Percentiles rank a stretch among this genome's conserved stretches.
Conservation (phyloP, 2,329 filamentous ascomycete genomes). For the Trichoderma breve region DNA sequence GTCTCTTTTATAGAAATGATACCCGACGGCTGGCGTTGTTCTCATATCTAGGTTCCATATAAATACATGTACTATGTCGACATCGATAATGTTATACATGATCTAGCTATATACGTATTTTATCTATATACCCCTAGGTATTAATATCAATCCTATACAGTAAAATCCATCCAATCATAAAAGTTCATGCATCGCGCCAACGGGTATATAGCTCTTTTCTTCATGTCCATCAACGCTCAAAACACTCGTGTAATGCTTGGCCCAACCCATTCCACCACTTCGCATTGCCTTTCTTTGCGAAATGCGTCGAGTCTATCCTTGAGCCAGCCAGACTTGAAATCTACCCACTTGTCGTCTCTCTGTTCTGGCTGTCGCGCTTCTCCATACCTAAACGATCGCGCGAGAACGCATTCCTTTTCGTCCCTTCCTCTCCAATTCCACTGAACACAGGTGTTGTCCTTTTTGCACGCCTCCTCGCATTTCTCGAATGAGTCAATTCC, state of each 20-base stretch:
- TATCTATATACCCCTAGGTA: neutral
- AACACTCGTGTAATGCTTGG: conserved; percentile 26
- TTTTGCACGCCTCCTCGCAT: conserved; percentile 31
- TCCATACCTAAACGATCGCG: conserved; percentile 31
- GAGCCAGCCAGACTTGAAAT: conserved; percentile 34
- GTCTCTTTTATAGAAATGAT: neutral
- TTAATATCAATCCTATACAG: neutral
- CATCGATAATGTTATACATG: neutral
- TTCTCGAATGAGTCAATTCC: conserved; percentile 29
- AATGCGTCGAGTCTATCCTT: conserved; percentile 29
- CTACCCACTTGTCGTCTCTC: conserved; percentile 30
- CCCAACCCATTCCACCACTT: conserved; percentile 34
- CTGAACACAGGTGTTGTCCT: conserved; percentile 29
- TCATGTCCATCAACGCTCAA: conserved; percentile 1
- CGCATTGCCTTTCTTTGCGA: conserved; percentile 28
- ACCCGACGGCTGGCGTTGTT: neutral
- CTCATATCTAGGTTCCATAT: neutral
- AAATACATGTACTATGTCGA: neutral
- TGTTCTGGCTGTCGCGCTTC: conserved; percentile 25
- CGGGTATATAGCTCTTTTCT: neutral
- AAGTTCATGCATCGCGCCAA: neutral
- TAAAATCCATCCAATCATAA: neutral
- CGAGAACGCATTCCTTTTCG: conserved; percentile 31
- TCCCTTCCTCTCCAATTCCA: conserved; percentile 35
- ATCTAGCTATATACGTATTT: neutral